phyloP scores from a whole-genome alignment of 805 yeast genomes.

The Sugiyamaella marilandica region DNA sequence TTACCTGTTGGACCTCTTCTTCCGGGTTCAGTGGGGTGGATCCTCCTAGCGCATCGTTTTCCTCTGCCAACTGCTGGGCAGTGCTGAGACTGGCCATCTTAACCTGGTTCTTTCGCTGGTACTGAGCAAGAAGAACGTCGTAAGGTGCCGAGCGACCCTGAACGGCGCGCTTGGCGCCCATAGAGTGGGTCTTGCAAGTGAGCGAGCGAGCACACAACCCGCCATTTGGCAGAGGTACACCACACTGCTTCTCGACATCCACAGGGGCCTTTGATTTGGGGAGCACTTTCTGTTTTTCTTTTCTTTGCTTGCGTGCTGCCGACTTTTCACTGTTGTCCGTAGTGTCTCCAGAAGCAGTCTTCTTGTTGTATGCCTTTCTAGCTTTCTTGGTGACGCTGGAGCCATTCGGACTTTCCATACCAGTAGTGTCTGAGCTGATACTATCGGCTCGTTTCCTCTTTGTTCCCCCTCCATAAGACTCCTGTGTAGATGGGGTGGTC shows the following conservation, averaged over 20 bases:
- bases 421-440: background rate
- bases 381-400: conserved; percentile 4
- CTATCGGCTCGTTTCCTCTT: conserved; percentile 8
- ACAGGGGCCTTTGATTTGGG: conserved; percentile 74
- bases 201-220: conserved; percentile 92
- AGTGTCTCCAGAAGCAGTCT: conserved; percentile 5
- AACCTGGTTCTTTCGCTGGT: conserved; percentile 90
- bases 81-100: conserved; percentile 56
- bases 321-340: conserved; percentile 3
- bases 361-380: conserved; percentile 11
- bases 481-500: background rate
- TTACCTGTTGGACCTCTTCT: conserved; percentile 86
- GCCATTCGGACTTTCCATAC: background rate
- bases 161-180: conserved; percentile 97
- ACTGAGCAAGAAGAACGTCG: conserved; percentile 79
- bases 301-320: conserved; percentile 14
- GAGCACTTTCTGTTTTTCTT: conserved; percentile 19
- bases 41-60: conserved; percentile 30
- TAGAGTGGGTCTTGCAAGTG: conserved; percentile 96
- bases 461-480: background rate
- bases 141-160: conserved; percentile 90
- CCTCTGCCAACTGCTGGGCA: conserved; percentile 35
- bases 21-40: conserved; percentile 63
- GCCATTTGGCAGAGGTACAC: conserved; percentile 91
- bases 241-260: conserved; percentile 92